Base-by-base conservation (phyloP, 2,329 filamentous ascomycete species). In the Cercospora sp. region DNA sequence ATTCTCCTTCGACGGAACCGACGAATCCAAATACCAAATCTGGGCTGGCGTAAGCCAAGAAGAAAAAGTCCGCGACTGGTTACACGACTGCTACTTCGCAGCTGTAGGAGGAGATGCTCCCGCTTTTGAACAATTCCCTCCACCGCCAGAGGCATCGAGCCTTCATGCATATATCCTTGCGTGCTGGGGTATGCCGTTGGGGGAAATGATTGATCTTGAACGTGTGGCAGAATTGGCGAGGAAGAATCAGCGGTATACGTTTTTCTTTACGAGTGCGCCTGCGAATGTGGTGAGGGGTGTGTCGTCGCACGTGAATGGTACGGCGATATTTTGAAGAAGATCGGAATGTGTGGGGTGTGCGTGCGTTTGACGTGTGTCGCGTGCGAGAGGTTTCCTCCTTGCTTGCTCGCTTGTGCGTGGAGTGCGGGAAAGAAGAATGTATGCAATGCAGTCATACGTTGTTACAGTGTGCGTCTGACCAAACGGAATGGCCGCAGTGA, bases 71-170 rank as follows among this genome's bases (percentile, higher is more conserved):
- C 80, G 87, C 7, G 84, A 86, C 63, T 92, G 89, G 89, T 70
- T 92, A 67, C 90, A 91, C 80, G 88, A 92, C 74, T 86, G 84
- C 71, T 88, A 89, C 63, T 91, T 92, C 72, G 83, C 89, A 0
- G 87, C 86, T 0, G 88, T 90, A 1, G 88, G 85, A 0, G 87
- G 88, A 0, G 90, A 92, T 75, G 80, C 84, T 12, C 86, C 85
- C 20, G 82, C 85, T 0, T 91, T 92, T 69, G 90, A 92, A 79
- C 83, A 85, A 0, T 86, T 87, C 78, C 88, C 89, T 1, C 85
- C 86, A 0, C 63, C 71, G 4, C 20, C 28, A 3, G 53, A 64
- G 40, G 65, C 40, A 18, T 59, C 65, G 5, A 75, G 20, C 12
- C 77, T 87, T 28, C 85, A 87, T 66, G 78, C 79, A 13, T 84